Base-by-base conservation (phyloP, 1,284 basidiomycete species). In the Cutaneotrichosporon curvatum region DNA sequence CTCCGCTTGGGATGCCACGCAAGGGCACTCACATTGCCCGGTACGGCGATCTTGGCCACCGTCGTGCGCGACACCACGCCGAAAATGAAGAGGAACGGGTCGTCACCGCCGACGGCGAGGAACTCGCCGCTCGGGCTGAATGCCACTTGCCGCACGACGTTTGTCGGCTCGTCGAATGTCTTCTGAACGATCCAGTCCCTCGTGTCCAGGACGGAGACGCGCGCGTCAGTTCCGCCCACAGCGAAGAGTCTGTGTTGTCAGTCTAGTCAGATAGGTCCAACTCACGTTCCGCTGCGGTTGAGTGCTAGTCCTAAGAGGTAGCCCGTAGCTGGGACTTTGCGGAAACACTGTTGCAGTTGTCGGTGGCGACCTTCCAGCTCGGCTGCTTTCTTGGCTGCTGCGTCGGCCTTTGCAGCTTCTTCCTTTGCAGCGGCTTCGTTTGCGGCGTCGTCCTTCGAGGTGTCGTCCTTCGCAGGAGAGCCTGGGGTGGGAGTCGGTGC, bases 81-180 rank as follows among this genome's bases (percentile, higher is more conserved):
- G 14, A 68, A 59, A 11, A 70, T 57, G 22, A 46, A 56, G 23
- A 68, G 58, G 43, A 40, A 55, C 12, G 45, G 23, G 49, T 67
- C 65, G 39, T 70, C 67, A 1, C 65, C 65, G 22, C 59, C 62
- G 4, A 65, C 51, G 2, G 67, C 67, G 8, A 70, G 51, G 25
- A 61, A 48, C 48, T 70, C 67, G 20, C 67, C 65, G 38, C 68
- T 65, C 23, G 47, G 48, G 4, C 59, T 62, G 43, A 68, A 68
- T 2, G 62, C 63, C 2, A 58, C 46, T 43, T 67, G 60, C 10
- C 63, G 55, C 31, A 70, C 64, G 0, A 59, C 62, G 2, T 57
- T 54, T 2, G 58, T 55, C 49, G 57, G 62, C 14, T 57, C 51
- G 52, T 67, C 62, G 39, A 58, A 67, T 2, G 60, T 66, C 44